A percentile compares a stretch with the other conserved stretches of the same genome.
These are phyloP conservation scores for Aschersonia sp. DNA, from an alignment of 2,329 filamentous ascomycete species.

Conservation along the genomic window DNA sequence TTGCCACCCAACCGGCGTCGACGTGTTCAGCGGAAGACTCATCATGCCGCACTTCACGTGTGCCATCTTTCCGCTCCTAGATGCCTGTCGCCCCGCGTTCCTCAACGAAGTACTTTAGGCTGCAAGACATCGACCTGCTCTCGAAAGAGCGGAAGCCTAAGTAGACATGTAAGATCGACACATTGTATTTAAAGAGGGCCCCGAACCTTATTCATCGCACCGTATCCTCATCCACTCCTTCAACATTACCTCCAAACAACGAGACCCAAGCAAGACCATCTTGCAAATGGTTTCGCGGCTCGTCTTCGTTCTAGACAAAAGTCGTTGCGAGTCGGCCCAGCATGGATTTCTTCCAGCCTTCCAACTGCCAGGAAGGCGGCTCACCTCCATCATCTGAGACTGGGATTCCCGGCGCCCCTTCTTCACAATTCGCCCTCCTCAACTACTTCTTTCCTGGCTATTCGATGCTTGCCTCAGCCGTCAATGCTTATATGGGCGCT, in stretches of 20 bases:
- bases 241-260: no score
- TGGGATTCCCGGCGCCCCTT: conserved; percentile 5
- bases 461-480: conserved; percentile 35
- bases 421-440: conserved; percentile 32
- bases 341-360: conserved; percentile 5
- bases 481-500: conserved; percentile 42
- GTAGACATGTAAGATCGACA: no score
- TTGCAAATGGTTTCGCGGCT: no score
- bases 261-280: no score
- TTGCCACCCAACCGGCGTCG: neutral
- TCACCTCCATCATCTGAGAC: conserved; percentile 5
- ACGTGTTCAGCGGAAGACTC: neutral
- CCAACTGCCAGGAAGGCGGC: neutral
- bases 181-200: no score
- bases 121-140: no score
- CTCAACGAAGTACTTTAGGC: no score
- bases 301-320: neutral
- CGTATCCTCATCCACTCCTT: no score
- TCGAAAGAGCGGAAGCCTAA: no score
- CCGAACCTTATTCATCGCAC: no score
- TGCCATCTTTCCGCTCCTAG: neutral
- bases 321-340: neutral
- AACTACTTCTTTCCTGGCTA: conserved; percentile 55
- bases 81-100: no score
- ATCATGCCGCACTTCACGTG: neutral